Percentiles rank a stretch among this genome's conserved stretches.
phyloP scores from a whole-genome alignment of 2,329 filamentous ascomycete species.

The Penicillium sp. region DNA sequence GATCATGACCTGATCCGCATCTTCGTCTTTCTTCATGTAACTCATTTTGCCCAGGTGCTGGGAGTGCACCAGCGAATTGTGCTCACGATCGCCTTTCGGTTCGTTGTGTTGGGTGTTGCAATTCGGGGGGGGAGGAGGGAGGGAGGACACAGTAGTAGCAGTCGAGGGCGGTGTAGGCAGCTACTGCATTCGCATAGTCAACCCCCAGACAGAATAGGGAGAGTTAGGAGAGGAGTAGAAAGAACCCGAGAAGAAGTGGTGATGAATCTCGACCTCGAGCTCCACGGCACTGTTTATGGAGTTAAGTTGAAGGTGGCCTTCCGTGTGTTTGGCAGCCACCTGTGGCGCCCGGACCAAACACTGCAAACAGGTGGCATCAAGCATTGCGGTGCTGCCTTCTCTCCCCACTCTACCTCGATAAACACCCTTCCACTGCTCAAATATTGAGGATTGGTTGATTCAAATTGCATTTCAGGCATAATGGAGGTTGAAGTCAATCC shows the following conservation, averaged over 20 bases:
- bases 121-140: conserved; percentile 26
- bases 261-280: conserved; percentile 31
- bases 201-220: conserved; percentile 17
- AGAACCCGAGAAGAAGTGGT: conserved; percentile 24
- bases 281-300: conserved; percentile 34
- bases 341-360: conserved; percentile 40
- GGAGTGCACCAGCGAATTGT: conserved; percentile 39
- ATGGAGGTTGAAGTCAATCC: conserved; percentile 87
- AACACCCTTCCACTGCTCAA: conserved; percentile 3
- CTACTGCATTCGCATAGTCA: conserved; percentile 35
- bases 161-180: conserved; percentile 33
- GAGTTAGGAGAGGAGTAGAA: conserved; percentile 5
- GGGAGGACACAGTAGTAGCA: conserved; percentile 32
- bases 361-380: conserved; percentile 48
- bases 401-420: conserved; percentile 14
- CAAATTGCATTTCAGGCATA: conserved; percentile 27
- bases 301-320: conserved; percentile 48
- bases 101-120: conserved; percentile 35
- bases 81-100: conserved; percentile 29
- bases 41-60: conserved; percentile 67
- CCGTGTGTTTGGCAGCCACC: conserved; percentile 42
- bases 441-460: background rate
- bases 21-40: conserved; percentile 99
- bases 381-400: conserved; percentile 20
- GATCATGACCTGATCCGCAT: conserved; percentile 90